Percentiles rank a stretch among this genome's conserved stretches.
These are phyloP conservation scores for Penicillium sp. DNA, from an alignment of 2,329 filamentous ascomycete genomes.

Conservation along the genomic window DNA sequence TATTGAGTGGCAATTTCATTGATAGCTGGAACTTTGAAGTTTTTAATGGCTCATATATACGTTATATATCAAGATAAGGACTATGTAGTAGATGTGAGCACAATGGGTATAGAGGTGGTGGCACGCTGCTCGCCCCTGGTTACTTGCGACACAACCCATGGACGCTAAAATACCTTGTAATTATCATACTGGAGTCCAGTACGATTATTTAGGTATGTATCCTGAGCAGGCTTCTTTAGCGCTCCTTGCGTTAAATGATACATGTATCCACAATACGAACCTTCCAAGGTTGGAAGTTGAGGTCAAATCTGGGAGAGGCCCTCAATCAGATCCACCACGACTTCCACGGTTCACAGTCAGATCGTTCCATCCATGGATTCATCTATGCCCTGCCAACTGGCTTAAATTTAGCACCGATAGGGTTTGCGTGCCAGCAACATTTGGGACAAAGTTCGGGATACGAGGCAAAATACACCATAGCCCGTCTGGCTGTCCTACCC, in stretches of 20 bases:
- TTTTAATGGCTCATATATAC: too few species aligned
- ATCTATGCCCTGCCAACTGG: background rate
- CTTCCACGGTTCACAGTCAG: too few species aligned
- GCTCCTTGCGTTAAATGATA: background rate
- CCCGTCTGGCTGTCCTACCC: background rate
- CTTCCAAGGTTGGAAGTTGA: background rate
- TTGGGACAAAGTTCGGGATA: background rate
- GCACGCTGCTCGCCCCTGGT: background rate
- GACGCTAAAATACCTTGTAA: background rate
- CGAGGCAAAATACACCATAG: background rate
- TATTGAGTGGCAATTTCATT: background rate
- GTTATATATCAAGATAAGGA: background rate
- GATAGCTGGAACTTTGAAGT: background rate
- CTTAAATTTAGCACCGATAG: background rate
- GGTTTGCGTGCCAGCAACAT: background rate
- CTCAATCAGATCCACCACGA: background rate
- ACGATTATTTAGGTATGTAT: background rate
- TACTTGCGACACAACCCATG: background rate
- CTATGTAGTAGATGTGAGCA: background rate
- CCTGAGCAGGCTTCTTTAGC: background rate
- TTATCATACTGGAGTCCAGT: background rate
- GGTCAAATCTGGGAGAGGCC: background rate
- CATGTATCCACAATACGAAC: background rate
- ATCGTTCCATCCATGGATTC: background rate
- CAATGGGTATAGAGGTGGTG: background rate